A percentile compares a stretch with the other conserved stretches of the same genome.
Conservation (phyloP, 176 grass and related monocot genomes). For the Oryza meridionalis region DNA sequence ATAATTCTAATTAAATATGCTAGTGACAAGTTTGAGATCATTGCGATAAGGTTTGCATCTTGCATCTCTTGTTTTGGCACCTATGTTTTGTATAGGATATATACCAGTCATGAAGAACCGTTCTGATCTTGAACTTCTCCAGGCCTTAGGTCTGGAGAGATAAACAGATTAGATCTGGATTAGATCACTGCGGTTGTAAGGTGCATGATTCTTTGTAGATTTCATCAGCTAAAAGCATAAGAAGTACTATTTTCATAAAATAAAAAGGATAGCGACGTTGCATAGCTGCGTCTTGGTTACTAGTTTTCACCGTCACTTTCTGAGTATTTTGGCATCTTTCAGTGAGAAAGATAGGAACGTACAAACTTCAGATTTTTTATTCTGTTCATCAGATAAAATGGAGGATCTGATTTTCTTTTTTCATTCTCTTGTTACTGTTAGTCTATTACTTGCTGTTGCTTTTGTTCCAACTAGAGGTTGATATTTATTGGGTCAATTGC, state of each 20-base stretch:
- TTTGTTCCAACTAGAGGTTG: neutral
- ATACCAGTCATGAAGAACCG: neutral
- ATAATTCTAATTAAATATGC: neutral
- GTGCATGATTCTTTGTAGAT: slow-evolving; percentile 6
- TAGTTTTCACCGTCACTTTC: slow-evolving; percentile 38
- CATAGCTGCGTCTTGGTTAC: slow-evolving; percentile 23
- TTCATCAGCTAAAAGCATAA: slow-evolving; percentile 6
- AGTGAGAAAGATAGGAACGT: neutral
- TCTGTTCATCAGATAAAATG: slow-evolving; percentile 10
- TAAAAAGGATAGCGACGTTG: slow-evolving; percentile 22
- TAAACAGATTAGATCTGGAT: slow-evolving; percentile 38
- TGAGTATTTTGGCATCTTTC: slow-evolving; percentile 29
- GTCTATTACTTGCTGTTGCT: neutral
- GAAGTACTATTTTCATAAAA: neutral
- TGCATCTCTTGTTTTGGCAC: neutral
- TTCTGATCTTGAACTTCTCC: slow-evolving; percentile 24
- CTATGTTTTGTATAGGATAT: neutral
- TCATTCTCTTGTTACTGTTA: neutral
- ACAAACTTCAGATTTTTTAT: slow-evolving; percentile 16
- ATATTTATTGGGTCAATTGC: neutral
- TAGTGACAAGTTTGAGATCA: neutral
- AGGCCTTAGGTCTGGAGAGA: slow-evolving; percentile 13
- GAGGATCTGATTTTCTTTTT: neutral
- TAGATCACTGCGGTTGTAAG: slow-evolving; percentile 26
- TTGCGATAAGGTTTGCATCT: slow-evolving; percentile 13